phyloP scores from a whole-genome alignment of 768 basidiomycete genomes.

The Lactarius sanguifluus region DNA sequence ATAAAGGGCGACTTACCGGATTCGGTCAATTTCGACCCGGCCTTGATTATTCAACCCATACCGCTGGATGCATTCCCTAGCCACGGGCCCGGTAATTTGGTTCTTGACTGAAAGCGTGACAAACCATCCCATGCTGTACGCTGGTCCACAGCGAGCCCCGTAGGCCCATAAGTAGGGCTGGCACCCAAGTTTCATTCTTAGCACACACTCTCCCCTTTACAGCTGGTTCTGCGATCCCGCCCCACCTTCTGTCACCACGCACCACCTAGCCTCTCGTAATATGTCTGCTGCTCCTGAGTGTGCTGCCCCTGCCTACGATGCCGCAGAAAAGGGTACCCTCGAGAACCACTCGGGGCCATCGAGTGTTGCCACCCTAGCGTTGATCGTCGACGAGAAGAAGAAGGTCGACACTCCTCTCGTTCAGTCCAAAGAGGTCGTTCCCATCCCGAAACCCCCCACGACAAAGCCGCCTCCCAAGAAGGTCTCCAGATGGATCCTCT shows the following conservation, averaged over 20 bases:
- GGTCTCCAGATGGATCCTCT: slow-evolving; percentile 57
- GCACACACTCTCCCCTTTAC: slow-evolving; percentile 1
- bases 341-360: slow-evolving; percentile 27
- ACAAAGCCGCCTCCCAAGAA: slow-evolving; percentile 45
- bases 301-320: slow-evolving; percentile 32
- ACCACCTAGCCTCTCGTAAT: slow-evolving; percentile 30
- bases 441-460: slow-evolving; percentile 34
- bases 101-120: slow-evolving; percentile 6
- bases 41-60: slow-evolving; percentile 8
- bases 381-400: slow-evolving; percentile 32
- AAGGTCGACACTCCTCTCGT: slow-evolving; percentile 32
- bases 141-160: slow-evolving; percentile 2
- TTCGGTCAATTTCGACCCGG: slow-evolving; percentile 8
- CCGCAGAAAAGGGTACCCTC: slow-evolving; percentile 36
- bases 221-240: slow-evolving; percentile 9
- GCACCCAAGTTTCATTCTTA: not conserved
- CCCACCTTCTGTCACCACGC: not conserved
- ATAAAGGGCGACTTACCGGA: slow-evolving; percentile 1
- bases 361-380: slow-evolving; percentile 14
- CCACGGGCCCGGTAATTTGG: slow-evolving; percentile 21
- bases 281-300: slow-evolving; percentile 33
- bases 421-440: slow-evolving; percentile 38
- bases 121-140: slow-evolving; percentile 13
- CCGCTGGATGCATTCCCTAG: slow-evolving; percentile 9
- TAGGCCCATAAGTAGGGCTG: slow-evolving; percentile 24